Conservation (phyloP, 192 early-diverging fungal species). For the Obelidium mucronatum region DNA sequence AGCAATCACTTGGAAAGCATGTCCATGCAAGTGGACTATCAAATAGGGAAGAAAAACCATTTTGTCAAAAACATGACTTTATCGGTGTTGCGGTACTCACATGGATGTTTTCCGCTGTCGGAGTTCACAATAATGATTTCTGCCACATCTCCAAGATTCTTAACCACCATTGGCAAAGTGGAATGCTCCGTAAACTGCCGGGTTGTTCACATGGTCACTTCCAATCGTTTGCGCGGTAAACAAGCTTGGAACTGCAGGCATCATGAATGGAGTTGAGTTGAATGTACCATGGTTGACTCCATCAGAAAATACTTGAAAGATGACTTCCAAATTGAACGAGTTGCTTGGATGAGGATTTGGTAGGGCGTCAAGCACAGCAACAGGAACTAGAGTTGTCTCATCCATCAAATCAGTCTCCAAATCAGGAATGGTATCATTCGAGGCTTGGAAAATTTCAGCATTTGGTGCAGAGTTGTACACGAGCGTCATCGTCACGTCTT, state of each 20-base stretch:
- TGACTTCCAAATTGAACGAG: slow-evolving; percentile 62
- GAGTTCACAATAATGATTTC: slow-evolving; percentile 80
- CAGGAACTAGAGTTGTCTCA: neutral
- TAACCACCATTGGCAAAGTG: slow-evolving; percentile 67
- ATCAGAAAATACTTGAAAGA: slow-evolving; percentile 71
- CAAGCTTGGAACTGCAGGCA: slow-evolving; percentile 70
- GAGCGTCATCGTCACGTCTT: slow-evolving; percentile 25
- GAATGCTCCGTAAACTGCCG: slow-evolving; percentile 69
- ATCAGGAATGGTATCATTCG: slow-evolving; percentile 13
- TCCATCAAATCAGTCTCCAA: slow-evolving; percentile 16
- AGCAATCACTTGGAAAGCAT: slow-evolving; percentile 78
- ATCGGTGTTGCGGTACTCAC: slow-evolving; percentile 38
- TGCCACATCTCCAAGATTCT: slow-evolving; percentile 65
- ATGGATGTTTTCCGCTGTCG: slow-evolving; percentile 75
- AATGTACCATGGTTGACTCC: slow-evolving; percentile 83
- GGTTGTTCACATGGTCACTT: slow-evolving; percentile 49
- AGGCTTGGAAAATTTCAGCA: slow-evolving; percentile 15
- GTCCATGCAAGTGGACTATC: slow-evolving; percentile 86
- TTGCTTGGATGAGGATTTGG: slow-evolving; percentile 56
- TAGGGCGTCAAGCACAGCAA: neutral
- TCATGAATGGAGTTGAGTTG: slow-evolving; percentile 75
- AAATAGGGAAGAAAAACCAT: neutral
- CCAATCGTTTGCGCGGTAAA: slow-evolving; percentile 71
- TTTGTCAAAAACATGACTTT: too few relatives aligned
- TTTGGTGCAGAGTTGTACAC: slow-evolving; percentile 15